Percentiles rank a stretch among this genome's conserved stretches.
These are phyloP conservation scores for Lactifluus echinatus DNA, from an alignment of 768 basidiomycete species.

Conservation along the genomic window DNA sequence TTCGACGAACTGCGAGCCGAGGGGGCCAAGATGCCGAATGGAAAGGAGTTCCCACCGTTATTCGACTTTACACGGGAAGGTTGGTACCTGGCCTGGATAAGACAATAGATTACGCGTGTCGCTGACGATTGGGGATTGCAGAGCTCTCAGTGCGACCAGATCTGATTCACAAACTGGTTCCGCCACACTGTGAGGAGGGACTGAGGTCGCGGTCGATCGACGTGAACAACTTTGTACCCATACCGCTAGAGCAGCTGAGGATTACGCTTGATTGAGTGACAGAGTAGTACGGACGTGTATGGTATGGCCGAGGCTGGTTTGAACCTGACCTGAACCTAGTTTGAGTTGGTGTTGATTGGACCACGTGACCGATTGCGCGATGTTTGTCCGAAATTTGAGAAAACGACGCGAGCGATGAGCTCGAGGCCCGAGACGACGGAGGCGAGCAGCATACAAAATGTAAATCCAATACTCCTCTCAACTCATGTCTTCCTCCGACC, in stretches of 20 bases:
- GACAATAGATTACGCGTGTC: too few species aligned
- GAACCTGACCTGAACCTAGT: too few species aligned
- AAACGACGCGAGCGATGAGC: background rate
- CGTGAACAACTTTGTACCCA: constrained; percentile 89
- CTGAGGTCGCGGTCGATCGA: constrained; percentile 79
- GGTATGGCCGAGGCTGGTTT: too few species aligned
- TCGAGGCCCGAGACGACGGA: too few species aligned
- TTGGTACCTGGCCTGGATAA: constrained; percentile 35
- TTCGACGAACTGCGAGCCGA: constrained; percentile 92
- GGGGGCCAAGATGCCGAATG: constrained; percentile 92
- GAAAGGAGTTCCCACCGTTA: constrained; percentile 88
- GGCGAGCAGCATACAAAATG: too few species aligned
- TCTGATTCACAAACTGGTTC: constrained; percentile 85
- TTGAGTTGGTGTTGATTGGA: too few species aligned
- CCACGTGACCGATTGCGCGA: constrained; percentile 11
- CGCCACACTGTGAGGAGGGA: constrained; percentile 82
- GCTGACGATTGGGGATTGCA: constrained; percentile 27
- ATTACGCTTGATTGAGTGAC: constrained; percentile 72
- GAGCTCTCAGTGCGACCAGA: constrained; percentile 97
- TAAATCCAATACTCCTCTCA: too few species aligned
- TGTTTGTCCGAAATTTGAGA: background rate
- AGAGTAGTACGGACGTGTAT: background rate
- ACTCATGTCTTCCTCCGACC: constrained; percentile 5
- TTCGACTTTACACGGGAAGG: constrained; percentile 97
- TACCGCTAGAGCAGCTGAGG: constrained; percentile 92